Evolutionary conservation across 2,329 filamentous ascomycete genomes (phyloP).

Genomic region (Trichophyton mentagrophytes): DNA sequence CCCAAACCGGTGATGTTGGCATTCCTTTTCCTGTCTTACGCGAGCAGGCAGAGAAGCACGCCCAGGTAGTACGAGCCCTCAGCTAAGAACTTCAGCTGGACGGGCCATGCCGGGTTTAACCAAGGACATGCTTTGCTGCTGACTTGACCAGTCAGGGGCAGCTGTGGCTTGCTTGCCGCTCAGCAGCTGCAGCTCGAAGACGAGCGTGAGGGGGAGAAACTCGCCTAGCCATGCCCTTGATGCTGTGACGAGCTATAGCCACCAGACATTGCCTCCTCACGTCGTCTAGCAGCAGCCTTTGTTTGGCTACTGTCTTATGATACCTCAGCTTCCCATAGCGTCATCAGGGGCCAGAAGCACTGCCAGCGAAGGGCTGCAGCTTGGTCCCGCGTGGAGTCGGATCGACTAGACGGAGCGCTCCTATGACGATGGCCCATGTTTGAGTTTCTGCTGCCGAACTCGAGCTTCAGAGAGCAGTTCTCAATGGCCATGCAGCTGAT

Average conservation of each 20-base stretch:
- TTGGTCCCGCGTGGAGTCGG: background rate
- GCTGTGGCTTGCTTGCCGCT: background rate
- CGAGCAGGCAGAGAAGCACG: background rate
- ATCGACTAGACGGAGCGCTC: background rate
- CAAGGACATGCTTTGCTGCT: background rate
- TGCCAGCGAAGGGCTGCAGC: background rate
- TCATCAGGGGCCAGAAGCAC: background rate
- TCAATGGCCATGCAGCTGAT: background rate
- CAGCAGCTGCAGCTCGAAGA: background rate
- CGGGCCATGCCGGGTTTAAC: background rate
- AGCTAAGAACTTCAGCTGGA: background rate
- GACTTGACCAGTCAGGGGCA: background rate
- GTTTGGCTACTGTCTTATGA: background rate
- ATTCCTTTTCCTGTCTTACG: background rate
- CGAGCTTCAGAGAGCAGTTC: background rate
- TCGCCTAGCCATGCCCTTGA: background rate
- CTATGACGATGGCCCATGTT: background rate
- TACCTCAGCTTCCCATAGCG: background rate
- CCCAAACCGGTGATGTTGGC: no score
- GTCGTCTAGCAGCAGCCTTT: background rate
- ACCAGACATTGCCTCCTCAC: background rate
- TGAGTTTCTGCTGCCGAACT: background rate
- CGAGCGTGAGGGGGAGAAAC: background rate
- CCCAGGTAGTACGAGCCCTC: background rate
- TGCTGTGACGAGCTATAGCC: background rate